phyloP scores from a whole-genome alignment of 1,284 basidiomycete genomes.

The Hymenochaete sp. region DNA sequence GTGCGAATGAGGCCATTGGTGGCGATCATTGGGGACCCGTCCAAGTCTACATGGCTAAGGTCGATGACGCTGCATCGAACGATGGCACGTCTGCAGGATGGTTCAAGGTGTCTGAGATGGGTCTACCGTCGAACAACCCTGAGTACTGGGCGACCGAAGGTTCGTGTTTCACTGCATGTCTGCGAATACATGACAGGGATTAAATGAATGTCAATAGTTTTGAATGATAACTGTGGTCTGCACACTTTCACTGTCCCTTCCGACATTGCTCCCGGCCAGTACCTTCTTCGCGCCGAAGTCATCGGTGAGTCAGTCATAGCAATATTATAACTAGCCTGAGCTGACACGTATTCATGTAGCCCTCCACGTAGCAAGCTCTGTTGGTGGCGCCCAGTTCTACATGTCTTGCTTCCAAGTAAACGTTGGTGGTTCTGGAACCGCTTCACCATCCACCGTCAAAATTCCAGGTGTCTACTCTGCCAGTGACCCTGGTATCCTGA shows the following conservation, averaged over 20 bases:
- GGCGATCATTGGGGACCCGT: slow-evolving; percentile 43
- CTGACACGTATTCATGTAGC: slow-evolving; percentile 24
- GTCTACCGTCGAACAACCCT: slow-evolving; percentile 38
- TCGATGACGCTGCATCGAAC: slow-evolving; percentile 37
- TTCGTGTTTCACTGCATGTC: no score
- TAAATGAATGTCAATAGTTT: no score
- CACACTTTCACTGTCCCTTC: slow-evolving; percentile 42
- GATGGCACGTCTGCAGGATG: slow-evolving; percentile 35
- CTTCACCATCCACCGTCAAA: slow-evolving; percentile 35
- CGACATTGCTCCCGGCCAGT: slow-evolving; percentile 41
- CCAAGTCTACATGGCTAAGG: slow-evolving; percentile 40
- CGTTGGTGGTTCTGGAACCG: slow-evolving; percentile 34
- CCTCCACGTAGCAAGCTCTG: slow-evolving; percentile 36
- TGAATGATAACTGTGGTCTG: slow-evolving; percentile 45
- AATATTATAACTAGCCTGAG: neutral
- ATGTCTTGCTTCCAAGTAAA: slow-evolving; percentile 44
- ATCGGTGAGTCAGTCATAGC: slow-evolving; percentile 31
- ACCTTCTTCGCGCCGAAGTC: slow-evolving; percentile 44
- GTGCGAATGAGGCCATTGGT: slow-evolving; percentile 39
- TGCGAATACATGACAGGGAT: no score
- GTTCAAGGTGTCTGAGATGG: slow-evolving; percentile 47
- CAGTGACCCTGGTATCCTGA: slow-evolving; percentile 34
- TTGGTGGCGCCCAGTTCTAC: slow-evolving; percentile 45
- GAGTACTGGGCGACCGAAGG: slow-evolving; percentile 40
- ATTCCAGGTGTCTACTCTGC: slow-evolving; percentile 40